phyloP scores from a whole-genome alignment of 1,139 yeast species.

The Yamadazyma jaroonii region DNA sequence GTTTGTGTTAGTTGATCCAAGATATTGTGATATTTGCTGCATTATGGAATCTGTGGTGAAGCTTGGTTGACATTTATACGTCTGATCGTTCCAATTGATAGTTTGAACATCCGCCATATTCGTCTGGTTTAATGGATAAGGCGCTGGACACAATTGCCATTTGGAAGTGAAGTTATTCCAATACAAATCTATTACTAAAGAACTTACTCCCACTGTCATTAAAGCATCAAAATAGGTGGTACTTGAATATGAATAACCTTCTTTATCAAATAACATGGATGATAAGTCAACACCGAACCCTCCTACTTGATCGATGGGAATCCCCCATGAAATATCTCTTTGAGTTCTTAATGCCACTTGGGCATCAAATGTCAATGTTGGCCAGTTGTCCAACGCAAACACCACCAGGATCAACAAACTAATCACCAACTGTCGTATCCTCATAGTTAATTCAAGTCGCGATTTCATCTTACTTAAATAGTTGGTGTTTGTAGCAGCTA shows the following conservation, averaged over 20 bases:
- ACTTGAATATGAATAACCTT: constrained; percentile 49
- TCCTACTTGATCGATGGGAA: constrained; percentile 57
- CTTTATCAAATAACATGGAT: constrained; percentile 44
- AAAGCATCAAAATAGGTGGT: constrained; percentile 35
- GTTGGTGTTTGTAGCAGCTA: no score
- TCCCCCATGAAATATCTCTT: constrained; percentile 58
- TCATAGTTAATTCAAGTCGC: neutral
- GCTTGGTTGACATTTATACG: constrained; percentile 40
- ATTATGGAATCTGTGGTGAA: constrained; percentile 43
- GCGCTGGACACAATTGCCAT: constrained; percentile 75
- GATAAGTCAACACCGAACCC: constrained; percentile 59
- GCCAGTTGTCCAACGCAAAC: constrained; percentile 17
- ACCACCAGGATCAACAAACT: neutral
- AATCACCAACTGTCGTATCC: constrained; percentile 1
- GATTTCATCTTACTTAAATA: neutral
- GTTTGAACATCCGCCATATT: constrained; percentile 10
- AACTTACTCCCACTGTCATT: constrained; percentile 51
- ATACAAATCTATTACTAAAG: constrained; percentile 60
- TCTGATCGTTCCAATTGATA: constrained; percentile 27
- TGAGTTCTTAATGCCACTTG: constrained; percentile 55
- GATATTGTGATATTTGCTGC: constrained; percentile 30
- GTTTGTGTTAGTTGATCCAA: constrained; percentile 51
- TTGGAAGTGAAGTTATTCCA: constrained; percentile 50
- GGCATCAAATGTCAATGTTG: constrained; percentile 11
- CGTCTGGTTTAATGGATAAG: constrained; percentile 31